A percentile compares a stretch with the other conserved stretches of the same genome.
phyloP scores from a whole-genome alignment of 148 eudicot species.

The Beta vulgaris region DNA sequence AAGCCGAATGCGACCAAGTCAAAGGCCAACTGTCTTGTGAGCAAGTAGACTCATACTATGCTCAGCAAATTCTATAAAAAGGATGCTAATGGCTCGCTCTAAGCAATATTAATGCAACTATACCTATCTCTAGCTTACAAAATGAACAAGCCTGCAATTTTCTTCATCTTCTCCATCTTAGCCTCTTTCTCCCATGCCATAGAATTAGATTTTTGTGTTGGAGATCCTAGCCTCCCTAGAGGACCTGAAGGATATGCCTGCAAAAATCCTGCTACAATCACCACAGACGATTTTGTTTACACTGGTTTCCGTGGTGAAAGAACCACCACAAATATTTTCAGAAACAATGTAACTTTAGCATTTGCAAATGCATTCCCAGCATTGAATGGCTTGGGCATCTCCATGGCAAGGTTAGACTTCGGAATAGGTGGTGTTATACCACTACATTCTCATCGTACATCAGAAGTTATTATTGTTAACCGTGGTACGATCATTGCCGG shows the following conservation, averaged over 20 bases:
- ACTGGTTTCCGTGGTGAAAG: slow-evolving; percentile 2
- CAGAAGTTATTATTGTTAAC: slow-evolving; percentile 1
- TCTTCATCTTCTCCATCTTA: neutral
- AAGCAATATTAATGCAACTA: too few relatives aligned
- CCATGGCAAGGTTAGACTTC: slow-evolving; percentile 9
- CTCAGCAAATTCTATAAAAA: too few relatives aligned
- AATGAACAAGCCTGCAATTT: neutral
- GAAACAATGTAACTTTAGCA: neutral
- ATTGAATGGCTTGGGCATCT: slow-evolving; percentile 8
- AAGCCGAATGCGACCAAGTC: too few relatives aligned
- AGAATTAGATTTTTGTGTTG: slow-evolving; percentile 6
- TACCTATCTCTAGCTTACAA: neutral
- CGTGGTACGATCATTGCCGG: slow-evolving; percentile 1
- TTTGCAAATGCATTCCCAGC: slow-evolving; percentile 5
- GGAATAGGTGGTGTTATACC: neutral
- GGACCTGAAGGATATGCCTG: slow-evolving; percentile 2
- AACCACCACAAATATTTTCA: neutral
- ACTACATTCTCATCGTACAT: neutral
- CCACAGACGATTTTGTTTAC: slow-evolving; percentile 5
- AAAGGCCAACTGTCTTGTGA: too few relatives aligned
- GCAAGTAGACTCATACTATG: too few relatives aligned
- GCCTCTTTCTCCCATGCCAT: neutral
- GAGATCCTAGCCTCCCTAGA: neutral
- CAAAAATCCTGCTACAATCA: slow-evolving; percentile 5
- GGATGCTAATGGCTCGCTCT: too few relatives aligned